A percentile compares a stretch with the other conserved stretches of the same genome.
Conservation (phyloP, 257 asterid species). For the Petunia axillaris region DNA sequence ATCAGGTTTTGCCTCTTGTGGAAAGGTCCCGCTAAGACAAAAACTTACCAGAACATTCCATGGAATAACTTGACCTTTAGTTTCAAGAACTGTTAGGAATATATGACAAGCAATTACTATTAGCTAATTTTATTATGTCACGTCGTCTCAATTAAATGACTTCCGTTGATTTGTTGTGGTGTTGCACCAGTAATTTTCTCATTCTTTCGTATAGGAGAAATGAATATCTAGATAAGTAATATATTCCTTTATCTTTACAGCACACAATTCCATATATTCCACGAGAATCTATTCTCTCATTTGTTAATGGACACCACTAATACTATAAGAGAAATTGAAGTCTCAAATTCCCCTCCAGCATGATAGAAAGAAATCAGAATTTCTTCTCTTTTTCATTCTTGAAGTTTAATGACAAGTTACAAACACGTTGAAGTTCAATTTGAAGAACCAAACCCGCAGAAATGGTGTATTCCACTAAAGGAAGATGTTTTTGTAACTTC, state of each 20-base stretch:
- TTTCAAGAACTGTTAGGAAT: neutral
- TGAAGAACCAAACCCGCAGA: conserved; percentile 54
- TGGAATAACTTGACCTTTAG: neutral
- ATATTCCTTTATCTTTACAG: conserved; percentile 48
- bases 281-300: conserved; percentile 46
- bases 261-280: conserved; percentile 41
- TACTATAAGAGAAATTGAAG: conserved; percentile 28
- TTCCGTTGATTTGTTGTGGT: neutral
- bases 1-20: too few species aligned
- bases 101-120: neutral
- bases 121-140: neutral
- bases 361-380: neutral
- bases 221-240: conserved; percentile 31
- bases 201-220: neutral
- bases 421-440: conserved; percentile 51
- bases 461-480: conserved; percentile 75
- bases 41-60: neutral
- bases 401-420: conserved; percentile 42
- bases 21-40: neutral
- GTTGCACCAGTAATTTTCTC: conserved; percentile 9
- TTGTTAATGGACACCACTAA: conserved; percentile 20
- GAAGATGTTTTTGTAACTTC: conserved; percentile 56
- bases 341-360: conserved; percentile 20
- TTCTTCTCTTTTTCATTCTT: neutral
- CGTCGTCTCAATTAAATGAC: neutral